Evolutionary conservation across 2,329 filamentous ascomycete genomes (phyloP).

Genomic region (Penicillium capsulatum): DNA sequence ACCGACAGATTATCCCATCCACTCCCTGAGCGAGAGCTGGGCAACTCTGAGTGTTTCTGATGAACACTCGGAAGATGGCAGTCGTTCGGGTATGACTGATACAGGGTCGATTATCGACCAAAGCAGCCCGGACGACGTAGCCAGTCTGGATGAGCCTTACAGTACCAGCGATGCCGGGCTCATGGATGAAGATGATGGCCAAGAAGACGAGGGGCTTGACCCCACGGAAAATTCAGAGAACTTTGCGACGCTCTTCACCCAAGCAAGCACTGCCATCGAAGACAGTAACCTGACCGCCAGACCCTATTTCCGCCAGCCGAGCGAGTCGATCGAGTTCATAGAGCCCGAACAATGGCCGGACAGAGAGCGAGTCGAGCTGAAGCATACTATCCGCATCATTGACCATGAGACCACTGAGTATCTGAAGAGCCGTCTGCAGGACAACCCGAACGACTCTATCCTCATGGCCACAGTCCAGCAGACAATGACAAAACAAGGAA

Average conservation of each 20-base stretch:
- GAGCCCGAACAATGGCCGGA: slow-evolving; percentile 42
- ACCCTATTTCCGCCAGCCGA: slow-evolving; percentile 30
- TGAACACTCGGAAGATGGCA: slow-evolving; percentile 43
- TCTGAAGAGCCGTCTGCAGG: slow-evolving; percentile 27
- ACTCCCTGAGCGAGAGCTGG: slow-evolving; percentile 46
- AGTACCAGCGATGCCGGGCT: slow-evolving; percentile 35
- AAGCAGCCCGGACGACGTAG: slow-evolving; percentile 42
- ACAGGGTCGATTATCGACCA: slow-evolving; percentile 42
- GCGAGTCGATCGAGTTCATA: slow-evolving; percentile 41
- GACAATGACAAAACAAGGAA: slow-evolving; percentile 39
- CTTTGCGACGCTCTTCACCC: slow-evolving; percentile 29
- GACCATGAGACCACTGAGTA: slow-evolving; percentile 28
- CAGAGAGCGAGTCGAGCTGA: slow-evolving; percentile 39
- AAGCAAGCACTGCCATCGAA: slow-evolving; percentile 27
- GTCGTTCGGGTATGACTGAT: slow-evolving; percentile 44
- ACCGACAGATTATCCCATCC: slow-evolving; percentile 23
- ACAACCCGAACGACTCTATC: slow-evolving; percentile 28
- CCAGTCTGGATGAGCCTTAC: slow-evolving; percentile 41
- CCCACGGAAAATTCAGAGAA: slow-evolving; percentile 27
- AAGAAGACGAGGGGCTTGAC: slow-evolving; percentile 25
- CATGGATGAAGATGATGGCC: slow-evolving; percentile 30
- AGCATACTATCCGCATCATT: slow-evolving; percentile 41
- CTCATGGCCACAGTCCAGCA: slow-evolving; percentile 43
- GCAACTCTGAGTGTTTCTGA: slow-evolving; percentile 44
- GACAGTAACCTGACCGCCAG: slow-evolving; percentile 37